Evolutionary conservation across 805 yeast species (phyloP).

Genomic region (Kuraishia capsulata): DNA sequence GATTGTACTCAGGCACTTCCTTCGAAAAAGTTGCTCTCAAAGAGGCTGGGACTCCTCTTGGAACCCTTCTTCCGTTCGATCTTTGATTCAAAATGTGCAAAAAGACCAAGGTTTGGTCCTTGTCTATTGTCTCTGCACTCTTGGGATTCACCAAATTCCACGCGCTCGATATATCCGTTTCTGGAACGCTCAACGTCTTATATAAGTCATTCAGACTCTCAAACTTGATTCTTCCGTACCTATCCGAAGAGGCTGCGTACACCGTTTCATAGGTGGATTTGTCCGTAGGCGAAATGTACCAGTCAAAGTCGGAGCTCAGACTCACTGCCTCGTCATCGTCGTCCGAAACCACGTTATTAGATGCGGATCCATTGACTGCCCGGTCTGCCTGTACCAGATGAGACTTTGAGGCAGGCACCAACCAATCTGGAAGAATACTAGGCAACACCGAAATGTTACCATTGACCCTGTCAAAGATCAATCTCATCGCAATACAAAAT

Average conservation of each 20-base stretch:
- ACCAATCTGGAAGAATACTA: slow-evolving; percentile 74
- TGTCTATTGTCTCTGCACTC: slow-evolving; percentile 78
- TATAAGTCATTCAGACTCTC: slow-evolving; percentile 64
- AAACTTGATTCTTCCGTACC: slow-evolving; percentile 71
- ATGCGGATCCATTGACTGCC: slow-evolving; percentile 34
- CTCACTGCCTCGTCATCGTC: slow-evolving; percentile 59
- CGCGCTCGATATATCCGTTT: slow-evolving; percentile 77
- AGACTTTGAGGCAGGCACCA: slow-evolving; percentile 82
- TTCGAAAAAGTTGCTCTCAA: slow-evolving; percentile 86
- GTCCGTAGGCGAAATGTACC: slow-evolving; percentile 94
- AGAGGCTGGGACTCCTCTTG: slow-evolving; percentile 90
- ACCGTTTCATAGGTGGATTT: slow-evolving; percentile 69
- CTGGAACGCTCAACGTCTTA: slow-evolving; percentile 67
- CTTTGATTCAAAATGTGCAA: slow-evolving; percentile 88
- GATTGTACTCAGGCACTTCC: slow-evolving; percentile 66
- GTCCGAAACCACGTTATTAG: slow-evolving; percentile 17
- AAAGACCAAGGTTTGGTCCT: slow-evolving; percentile 84
- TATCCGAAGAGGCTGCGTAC: slow-evolving; percentile 65
- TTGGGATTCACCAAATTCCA: slow-evolving; percentile 96
- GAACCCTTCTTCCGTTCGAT: slow-evolving; percentile 68
- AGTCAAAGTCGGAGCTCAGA: slow-evolving; percentile 68
- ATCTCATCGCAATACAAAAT: slow-evolving; percentile 94
- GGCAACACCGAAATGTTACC: slow-evolving; percentile 56
- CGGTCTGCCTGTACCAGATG: slow-evolving; percentile 79
- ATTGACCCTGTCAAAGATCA: slow-evolving; percentile 85